Conservation (phyloP, 257 asterid species). For the Solanum chilense region DNA sequence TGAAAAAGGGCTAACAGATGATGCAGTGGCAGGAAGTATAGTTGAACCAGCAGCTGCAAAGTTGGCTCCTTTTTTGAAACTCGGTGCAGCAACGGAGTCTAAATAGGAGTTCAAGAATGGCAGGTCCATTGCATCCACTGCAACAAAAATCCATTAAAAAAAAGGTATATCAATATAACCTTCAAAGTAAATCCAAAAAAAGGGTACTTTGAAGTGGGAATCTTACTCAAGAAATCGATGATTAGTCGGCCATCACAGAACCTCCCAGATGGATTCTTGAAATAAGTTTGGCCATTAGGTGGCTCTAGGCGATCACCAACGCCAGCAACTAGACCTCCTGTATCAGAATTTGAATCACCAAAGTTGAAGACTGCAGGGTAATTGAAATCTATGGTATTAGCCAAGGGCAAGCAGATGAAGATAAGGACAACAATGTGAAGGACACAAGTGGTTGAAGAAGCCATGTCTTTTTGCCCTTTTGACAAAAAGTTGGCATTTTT, state of each 20-base stretch:
- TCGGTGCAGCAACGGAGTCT: conserved; percentile 70
- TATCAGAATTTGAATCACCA: conserved; percentile 98
- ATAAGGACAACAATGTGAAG: conserved; percentile 14
- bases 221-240: conserved; percentile 60
- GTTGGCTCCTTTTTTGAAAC: conserved; percentile 67
- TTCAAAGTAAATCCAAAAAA: background rate
- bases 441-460: conserved; percentile 11
- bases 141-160: background rate
- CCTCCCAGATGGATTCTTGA: conserved; percentile 83
- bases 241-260: conserved; percentile 84
- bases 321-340: conserved; percentile 72
- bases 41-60: conserved; percentile 85
- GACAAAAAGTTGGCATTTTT: background rate
- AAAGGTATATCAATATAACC: background rate
- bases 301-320: conserved; percentile 50
- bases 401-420: conserved; percentile 12
- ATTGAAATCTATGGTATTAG: conserved; percentile 56
- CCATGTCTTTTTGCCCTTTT: conserved; percentile 21
- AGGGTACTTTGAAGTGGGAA: background rate
- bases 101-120: conserved; percentile 75
- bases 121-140: conserved; percentile 92
- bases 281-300: conserved; percentile 76
- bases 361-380: conserved; percentile 92
- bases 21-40: conserved; percentile 46
- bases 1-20: conserved; percentile 66